A percentile compares a stretch with the other conserved stretches of the same genome.
phyloP scores from a whole-genome alignment of 139 green algal genomes.

The Closterium sp. region DNA sequence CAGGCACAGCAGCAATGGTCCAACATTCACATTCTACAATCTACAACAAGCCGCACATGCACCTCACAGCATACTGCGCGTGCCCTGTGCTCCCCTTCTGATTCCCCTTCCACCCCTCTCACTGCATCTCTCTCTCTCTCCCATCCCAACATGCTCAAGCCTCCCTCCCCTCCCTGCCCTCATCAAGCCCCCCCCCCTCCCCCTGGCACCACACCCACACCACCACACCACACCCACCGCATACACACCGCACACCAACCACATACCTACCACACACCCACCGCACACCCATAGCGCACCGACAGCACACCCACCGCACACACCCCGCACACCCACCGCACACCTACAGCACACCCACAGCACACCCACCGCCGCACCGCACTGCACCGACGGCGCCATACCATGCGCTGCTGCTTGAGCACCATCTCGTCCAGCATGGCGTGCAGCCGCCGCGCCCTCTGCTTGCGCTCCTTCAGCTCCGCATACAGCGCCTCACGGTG shows the following conservation, averaged over 20 bases:
- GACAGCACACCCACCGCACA: slow-evolving; percentile 44
- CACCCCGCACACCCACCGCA: neutral
- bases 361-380: too few relatives aligned
- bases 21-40: too few relatives aligned
- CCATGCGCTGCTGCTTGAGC: slow-evolving; percentile 72
- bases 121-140: too few relatives aligned
- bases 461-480: slow-evolving; percentile 73
- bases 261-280: too few relatives aligned
- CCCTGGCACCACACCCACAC: neutral
- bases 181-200: neutral
- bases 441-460: slow-evolving; percentile 65
- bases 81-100: neutral
- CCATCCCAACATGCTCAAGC: too few relatives aligned
- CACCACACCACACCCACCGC: slow-evolving; percentile 38
- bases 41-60: too few relatives aligned
- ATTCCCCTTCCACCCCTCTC: neutral
- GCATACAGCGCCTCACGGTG: slow-evolving; percentile 65
- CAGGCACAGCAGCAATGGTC: too few relatives aligned
- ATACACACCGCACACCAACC: slow-evolving; percentile 3
- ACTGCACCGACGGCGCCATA: too few relatives aligned
- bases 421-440: slow-evolving; percentile 61
- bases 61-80: neutral
- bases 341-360: too few relatives aligned
- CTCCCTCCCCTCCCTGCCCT: too few relatives aligned
- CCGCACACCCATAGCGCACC: too few relatives aligned